Percentiles rank a stretch among this genome's conserved stretches.
These are phyloP conservation scores for Panicum hallii DNA, from an alignment of 202 grass and related monocot genomes.

Conservation along the genomic window DNA sequence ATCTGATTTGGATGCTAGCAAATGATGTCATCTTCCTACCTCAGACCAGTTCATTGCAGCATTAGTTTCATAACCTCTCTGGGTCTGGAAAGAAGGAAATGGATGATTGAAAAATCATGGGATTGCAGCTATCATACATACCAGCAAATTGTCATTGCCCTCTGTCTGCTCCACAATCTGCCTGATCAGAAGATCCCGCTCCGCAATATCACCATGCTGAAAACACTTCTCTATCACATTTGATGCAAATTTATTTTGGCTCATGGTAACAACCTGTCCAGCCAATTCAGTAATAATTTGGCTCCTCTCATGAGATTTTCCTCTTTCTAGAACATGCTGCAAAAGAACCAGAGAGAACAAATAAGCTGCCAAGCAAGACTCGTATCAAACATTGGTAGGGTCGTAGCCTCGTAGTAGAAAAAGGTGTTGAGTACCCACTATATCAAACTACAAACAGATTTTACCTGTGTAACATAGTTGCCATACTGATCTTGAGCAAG, in stretches of 20 bases:
- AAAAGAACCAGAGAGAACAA: constrained; percentile 20
- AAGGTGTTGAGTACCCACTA: background rate
- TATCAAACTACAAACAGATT: constrained; percentile 22
- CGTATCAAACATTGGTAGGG: constrained; percentile 18
- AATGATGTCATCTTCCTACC: constrained; percentile 13
- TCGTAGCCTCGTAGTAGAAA: background rate
- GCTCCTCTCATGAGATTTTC: constrained; percentile 68
- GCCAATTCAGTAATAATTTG: constrained; percentile 91
- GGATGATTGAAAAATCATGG: background rate
- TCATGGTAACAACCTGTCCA: constrained; percentile 85
- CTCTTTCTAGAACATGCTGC: constrained; percentile 95
- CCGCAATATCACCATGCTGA: constrained; percentile 69
- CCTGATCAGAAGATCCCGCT: constrained; percentile 76
- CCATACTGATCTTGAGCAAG: constrained; percentile 98
- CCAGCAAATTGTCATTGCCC: constrained; percentile 86
- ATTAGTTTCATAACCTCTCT: background rate
- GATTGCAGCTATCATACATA: constrained; percentile 45
- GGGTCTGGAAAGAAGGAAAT: background rate
- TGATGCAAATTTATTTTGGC: constrained; percentile 95
- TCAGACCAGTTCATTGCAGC: background rate
- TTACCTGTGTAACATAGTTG: constrained; percentile 99
- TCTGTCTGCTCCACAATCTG: constrained; percentile 91
- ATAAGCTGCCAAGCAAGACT: constrained; percentile 22
- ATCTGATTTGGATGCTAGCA: constrained; percentile 30
- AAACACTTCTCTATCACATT: constrained; percentile 98